Base-by-base conservation (phyloP, 1,284 basidiomycete genomes). In the Ustilago hordei region DNA sequence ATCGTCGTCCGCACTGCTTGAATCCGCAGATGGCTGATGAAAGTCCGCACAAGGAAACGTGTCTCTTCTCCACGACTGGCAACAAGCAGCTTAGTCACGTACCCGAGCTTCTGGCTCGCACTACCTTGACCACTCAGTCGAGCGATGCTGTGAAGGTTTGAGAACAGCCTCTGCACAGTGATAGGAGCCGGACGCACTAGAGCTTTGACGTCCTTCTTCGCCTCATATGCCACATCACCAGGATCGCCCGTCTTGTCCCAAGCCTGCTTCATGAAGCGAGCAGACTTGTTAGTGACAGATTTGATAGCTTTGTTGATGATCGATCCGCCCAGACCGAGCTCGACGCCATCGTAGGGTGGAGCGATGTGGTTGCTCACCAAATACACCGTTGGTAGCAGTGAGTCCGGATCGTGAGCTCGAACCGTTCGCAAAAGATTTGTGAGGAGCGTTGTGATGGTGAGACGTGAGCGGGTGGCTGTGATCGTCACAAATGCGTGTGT, bases 1-100 rank as follows among this genome's bases (percentile, higher is more conserved):
- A 97, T 90, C 3, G 95, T 93, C 32, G 92, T 91, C 66, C 93
- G 89, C 39, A 96, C 94, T 2, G 95, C 95, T 9, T 94, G 94
- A 34, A 87, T 87, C 4, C 95, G 90, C 47, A 97, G 88, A 86
- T 96, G 93, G 76, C 91, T 91, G 43, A 90, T 90, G 39, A 97
- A 89, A 4, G 91, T 95, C 47, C 95, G 90, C 36, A 93, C 92
- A 19, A 97, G 88, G 81, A 91, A 98, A 35, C 95, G 90, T 23
- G 90, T 90, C 87, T 98, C 94, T 85, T 97, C 95, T 12, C 94
- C 95, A 64, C 90, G 90, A 0, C 93, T 92, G 8, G 93, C 90
- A 2, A 97, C 91, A 32, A 97, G 89, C 41, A 97, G 89, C 81
- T 91, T 92, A 79, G 94, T 91, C 2, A 95, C 92, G 34, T 93